A percentile compares a stretch with the other conserved stretches of the same genome.
These are phyloP conservation scores for Aureobasidium subglaciale DNA, from an alignment of 2,329 filamentous ascomycete genomes.

Conservation along the genomic window DNA sequence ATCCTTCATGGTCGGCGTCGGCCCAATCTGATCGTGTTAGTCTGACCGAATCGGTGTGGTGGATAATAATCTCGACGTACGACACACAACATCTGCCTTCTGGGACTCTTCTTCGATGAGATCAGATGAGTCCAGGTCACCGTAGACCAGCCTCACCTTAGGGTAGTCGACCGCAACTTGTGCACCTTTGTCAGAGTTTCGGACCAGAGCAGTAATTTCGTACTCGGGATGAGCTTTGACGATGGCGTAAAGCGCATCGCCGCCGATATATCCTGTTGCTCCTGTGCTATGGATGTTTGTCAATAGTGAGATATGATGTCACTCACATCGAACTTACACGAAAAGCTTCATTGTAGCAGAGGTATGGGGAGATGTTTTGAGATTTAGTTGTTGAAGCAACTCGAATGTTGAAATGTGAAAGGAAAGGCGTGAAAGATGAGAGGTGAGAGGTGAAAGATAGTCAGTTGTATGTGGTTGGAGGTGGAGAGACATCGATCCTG, in stretches of 20 bases:
- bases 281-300: constrained; percentile 17
- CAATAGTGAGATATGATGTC: background rate
- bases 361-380: no score
- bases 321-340: background rate
- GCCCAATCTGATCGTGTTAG: constrained; percentile 32
- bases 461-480: background rate
- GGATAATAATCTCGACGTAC: constrained; percentile 20
- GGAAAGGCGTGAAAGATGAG: no score
- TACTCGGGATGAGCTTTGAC: constrained; percentile 43
- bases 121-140: constrained; percentile 40
- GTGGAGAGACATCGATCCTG: background rate
- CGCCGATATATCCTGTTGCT: constrained; percentile 38
- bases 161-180: constrained; percentile 29
- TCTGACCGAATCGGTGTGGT: background rate
- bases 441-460: no score
- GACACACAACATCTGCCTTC: constrained; percentile 46
- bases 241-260: constrained; percentile 40
- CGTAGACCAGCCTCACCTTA: constrained; percentile 44
- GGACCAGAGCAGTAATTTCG: constrained; percentile 42
- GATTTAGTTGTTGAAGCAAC: no score
- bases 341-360: background rate
- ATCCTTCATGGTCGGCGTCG: constrained; percentile 41
- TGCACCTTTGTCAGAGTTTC: constrained; percentile 27
- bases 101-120: constrained; percentile 42
- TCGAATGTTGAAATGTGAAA: no score